Percentiles rank a stretch among this genome's conserved stretches.
phyloP scores from a whole-genome alignment of 2,329 filamentous ascomycete species.

The Colletotrichum higginsianum region DNA sequence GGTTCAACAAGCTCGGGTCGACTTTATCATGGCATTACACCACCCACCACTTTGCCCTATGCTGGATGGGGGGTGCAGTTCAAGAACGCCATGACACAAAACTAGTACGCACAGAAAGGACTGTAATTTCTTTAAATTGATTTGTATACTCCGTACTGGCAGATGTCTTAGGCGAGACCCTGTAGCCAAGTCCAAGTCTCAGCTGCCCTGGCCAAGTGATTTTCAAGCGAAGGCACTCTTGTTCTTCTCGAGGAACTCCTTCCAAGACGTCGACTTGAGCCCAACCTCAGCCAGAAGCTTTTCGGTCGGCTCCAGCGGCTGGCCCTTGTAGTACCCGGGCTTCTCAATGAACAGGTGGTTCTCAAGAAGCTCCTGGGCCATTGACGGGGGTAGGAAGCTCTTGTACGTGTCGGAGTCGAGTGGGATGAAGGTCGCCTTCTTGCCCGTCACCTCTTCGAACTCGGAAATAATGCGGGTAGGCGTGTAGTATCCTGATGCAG shows the following conservation, averaged over 20 bases:
- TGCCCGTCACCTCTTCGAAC: constrained; percentile 35
- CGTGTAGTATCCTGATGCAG: constrained; percentile 40
- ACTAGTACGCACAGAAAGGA: no score
- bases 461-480: constrained; percentile 35
- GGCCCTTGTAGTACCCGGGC: constrained; percentile 43
- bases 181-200: no score
- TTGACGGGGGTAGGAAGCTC: constrained; percentile 44
- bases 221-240: constrained; percentile 1
- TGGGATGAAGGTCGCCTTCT: constrained; percentile 31
- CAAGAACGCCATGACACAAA: no score
- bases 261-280: constrained; percentile 31
- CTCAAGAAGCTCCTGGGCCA: constrained; percentile 46
- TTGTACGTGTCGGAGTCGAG: constrained; percentile 45
- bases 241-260: constrained; percentile 34
- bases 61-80: no score
- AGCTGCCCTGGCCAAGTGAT: no score
- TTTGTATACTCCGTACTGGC: no score
- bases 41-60: no score
- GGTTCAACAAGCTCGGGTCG: no score
- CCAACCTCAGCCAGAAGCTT: constrained; percentile 31
- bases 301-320: constrained; percentile 8
- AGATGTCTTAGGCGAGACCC: no score
- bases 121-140: no score
- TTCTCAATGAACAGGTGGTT: constrained; percentile 45
- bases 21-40: no score